Conservation (phyloP, 179 eudicot genomes). For the Patellifolia procumbens region DNA sequence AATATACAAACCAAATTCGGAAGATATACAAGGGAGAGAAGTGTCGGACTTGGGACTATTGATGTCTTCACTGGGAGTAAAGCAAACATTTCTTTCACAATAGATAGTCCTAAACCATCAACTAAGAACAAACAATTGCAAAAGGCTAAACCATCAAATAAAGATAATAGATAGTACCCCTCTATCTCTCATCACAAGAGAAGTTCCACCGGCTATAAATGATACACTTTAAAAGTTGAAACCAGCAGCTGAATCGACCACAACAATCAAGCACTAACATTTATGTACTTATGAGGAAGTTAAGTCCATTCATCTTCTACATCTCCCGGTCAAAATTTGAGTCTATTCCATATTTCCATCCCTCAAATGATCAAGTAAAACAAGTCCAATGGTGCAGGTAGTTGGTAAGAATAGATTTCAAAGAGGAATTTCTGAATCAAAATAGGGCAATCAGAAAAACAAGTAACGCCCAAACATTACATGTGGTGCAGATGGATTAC, state of each 20-base stretch:
- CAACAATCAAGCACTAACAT: background rate
- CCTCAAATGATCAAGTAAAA: background rate
- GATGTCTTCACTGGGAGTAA: too few species aligned
- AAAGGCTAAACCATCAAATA: too few species aligned
- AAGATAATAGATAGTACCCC: background rate
- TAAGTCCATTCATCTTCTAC: slow-evolving; percentile 1
- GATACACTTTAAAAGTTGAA: background rate
- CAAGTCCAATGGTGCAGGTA: background rate
- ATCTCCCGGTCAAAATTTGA: background rate
- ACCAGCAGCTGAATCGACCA: background rate
- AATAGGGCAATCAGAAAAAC: background rate
- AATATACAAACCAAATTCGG: too few species aligned
- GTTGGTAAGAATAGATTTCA: background rate
- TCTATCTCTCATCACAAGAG: background rate
- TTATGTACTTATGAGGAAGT: background rate
- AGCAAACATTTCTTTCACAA: too few species aligned
- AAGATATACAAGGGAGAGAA: too few species aligned
- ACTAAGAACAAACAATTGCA: too few species aligned
- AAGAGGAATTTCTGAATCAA: background rate
- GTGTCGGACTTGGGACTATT: too few species aligned
- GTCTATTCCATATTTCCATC: background rate
- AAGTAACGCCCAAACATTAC: background rate
- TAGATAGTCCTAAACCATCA: too few species aligned
- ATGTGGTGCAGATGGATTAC: background rate
- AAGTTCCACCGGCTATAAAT: background rate